A percentile compares a stretch with the other conserved stretches of the same genome.
Conservation (phyloP, 2,329 filamentous ascomycete species). For the Dothideomycetes sp. region DNA sequence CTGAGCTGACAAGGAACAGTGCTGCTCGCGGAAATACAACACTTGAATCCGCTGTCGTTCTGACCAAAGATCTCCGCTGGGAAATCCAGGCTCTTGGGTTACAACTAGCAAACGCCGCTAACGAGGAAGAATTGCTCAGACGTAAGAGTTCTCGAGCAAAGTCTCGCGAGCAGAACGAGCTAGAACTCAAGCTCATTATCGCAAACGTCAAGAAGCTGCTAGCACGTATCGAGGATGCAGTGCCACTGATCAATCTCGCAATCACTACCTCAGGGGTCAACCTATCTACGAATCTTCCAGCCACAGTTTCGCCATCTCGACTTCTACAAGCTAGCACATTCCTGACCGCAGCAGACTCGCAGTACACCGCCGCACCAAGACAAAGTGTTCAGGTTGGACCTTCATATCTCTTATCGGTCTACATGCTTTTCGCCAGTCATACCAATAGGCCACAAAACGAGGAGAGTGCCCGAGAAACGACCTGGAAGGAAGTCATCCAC, state of each 20-base stretch:
- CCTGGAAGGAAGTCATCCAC: constrained; percentile 95
- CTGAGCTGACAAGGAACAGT: too few species aligned
- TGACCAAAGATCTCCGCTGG: constrained; percentile 73
- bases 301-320: constrained; percentile 80
- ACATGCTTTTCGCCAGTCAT: constrained; percentile 90
- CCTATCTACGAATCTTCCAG: constrained; percentile 67
- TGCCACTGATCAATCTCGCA: constrained; percentile 84
- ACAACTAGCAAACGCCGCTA: constrained; percentile 61
- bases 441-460: constrained; percentile 47
- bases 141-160: constrained; percentile 37
- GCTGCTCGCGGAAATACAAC: constrained; percentile 67
- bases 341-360: constrained; percentile 74
- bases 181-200: constrained; percentile 61
- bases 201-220: constrained; percentile 67
- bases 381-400: constrained; percentile 74
- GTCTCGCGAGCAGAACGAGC: constrained; percentile 48
- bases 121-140: constrained; percentile 48
- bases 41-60: constrained; percentile 72
- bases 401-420: constrained; percentile 75
- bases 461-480: constrained; percentile 53
- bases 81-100: constrained; percentile 75
- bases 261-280: constrained; percentile 90
- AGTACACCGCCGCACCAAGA: constrained; percentile 59
- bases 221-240: constrained; percentile 74
- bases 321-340: constrained; percentile 89